Base-by-base conservation (phyloP, 2,329 filamentous ascomycete genomes). In the Cladophialophora yegresii region DNA sequence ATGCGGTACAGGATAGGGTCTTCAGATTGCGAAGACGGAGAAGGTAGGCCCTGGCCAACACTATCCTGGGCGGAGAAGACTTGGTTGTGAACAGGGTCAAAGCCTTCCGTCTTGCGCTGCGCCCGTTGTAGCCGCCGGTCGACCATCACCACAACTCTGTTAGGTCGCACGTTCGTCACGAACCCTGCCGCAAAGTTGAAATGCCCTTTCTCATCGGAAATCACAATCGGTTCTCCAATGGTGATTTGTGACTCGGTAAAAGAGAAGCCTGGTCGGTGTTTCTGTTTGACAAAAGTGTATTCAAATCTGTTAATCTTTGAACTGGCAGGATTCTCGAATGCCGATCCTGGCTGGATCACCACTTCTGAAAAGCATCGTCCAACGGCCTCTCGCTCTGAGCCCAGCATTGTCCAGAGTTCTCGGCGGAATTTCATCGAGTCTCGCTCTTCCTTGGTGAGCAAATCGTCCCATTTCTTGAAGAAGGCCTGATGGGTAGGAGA, bases 371-470 rank as follows among this genome's bases (percentile, higher is more conserved):
- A 98, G 75, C 95, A 98, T 61, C 93, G 86, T 1, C 93, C 93
- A 9, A 93, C 83, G 72, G 89, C 90, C 76, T 99, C 92, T 54
- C 95, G 88, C 75, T 98, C 92, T 0, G 81, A 82, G 74, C 95
- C 97, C 23, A 93, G 80, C 90, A 99, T 96, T 0, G 93, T 97
- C 95, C 95, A 99, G 2, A 99, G 81, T 75, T 99, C 95, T 69
- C 92, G 84, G 67, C 92, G 87, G 68, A 92, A 89, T 72, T 90
- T 96, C 74, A 95, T 89, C 73, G 90, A 87, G 72, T 96, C 92
- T 71, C 89, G 91, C 75, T 99, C 95, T 79, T 99, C 95, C 74
- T 95, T 95, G 0, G 93, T 98, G 43, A 99, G 81, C 13, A 99
- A 82, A 57, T 89, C 85, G 76, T 99, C 95, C 95, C 95, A 99